These are phyloP conservation scores for Diutina catenulata DNA, from an alignment of 1,139 yeast species.

Conservation along the genomic window DNA sequence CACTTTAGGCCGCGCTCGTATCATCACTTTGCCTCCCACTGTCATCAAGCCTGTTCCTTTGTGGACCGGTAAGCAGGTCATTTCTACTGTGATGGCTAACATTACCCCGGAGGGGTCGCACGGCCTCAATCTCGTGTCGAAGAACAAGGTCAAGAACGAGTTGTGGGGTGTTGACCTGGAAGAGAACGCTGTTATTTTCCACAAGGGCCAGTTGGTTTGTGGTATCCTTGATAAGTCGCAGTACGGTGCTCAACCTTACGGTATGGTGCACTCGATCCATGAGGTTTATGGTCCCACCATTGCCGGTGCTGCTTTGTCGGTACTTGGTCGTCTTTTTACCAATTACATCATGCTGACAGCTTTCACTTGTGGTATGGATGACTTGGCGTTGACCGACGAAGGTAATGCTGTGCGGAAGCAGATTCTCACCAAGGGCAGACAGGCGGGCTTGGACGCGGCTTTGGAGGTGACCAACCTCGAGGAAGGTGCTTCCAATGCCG, in stretches of 20 bases:
- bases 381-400: conserved; percentile 78
- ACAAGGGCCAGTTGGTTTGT: conserved; percentile 74
- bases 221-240: conserved; percentile 97
- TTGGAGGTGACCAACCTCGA: conserved; percentile 86
- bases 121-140: conserved; percentile 74
- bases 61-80: conserved; percentile 99
- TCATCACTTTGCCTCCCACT: conserved; percentile 83
- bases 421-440: conserved; percentile 63
- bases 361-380: conserved; percentile 99
- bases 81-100: conserved; percentile 78
- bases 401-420: conserved; percentile 88
- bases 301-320: conserved; percentile 85
- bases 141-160: conserved; percentile 85
- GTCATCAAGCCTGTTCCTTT: conserved; percentile 74
- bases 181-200: conserved; percentile 80
- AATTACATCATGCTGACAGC: conserved; percentile 88
- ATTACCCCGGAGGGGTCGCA: conserved; percentile 82
- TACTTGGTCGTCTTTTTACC: conserved; percentile 88
- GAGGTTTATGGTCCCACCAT: conserved; percentile 88
- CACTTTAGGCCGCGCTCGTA: conserved; percentile 49
- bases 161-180: conserved; percentile 84
- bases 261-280: conserved; percentile 91
- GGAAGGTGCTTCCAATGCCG: conserved; percentile 40
- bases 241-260: conserved; percentile 96
- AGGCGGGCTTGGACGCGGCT: conserved; percentile 86